Conservation (phyloP, 192 early-diverging fungal species). For the Radiomyces spectabilis region DNA sequence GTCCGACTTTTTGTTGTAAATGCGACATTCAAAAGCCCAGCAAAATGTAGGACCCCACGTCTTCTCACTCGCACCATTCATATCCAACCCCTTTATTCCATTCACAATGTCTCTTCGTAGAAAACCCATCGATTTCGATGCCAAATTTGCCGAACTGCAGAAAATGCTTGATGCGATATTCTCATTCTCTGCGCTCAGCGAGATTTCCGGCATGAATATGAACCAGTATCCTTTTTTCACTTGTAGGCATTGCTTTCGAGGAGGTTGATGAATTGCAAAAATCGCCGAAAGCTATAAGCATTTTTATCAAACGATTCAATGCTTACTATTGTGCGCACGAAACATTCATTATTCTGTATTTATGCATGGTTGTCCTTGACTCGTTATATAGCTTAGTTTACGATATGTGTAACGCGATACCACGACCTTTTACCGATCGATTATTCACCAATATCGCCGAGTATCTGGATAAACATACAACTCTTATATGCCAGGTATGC, state of each 20-base stretch:
- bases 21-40: too few relatives aligned
- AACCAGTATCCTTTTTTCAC: constrained; percentile 48
- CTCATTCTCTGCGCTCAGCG: constrained; percentile 39
- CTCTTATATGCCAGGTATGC: constrained; percentile 40
- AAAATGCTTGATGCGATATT: constrained; percentile 43
- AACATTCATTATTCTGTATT: too few relatives aligned
- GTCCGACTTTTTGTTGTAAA: too few relatives aligned
- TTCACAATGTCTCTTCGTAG: constrained; percentile 41
- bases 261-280: too few relatives aligned
- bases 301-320: too few relatives aligned
- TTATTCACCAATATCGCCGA: constrained; percentile 60
- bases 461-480: constrained; percentile 56
- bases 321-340: too few relatives aligned
- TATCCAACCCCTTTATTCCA: too few relatives aligned
- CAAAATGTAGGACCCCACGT: too few relatives aligned
- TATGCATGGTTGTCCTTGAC: too few relatives aligned
- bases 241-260: not conserved
- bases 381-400: constrained; percentile 62
- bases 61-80: too few relatives aligned
- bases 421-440: constrained; percentile 57
- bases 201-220: constrained; percentile 61
- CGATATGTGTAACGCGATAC: constrained; percentile 72
- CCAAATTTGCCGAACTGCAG: constrained; percentile 38
- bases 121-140: constrained; percentile 44
- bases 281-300: too few relatives aligned